Percentiles rank a stretch among this genome's conserved stretches.
These are phyloP conservation scores for Hypoxylon trugodes DNA, from an alignment of 495 filamentous ascomycete species.

Conservation along the genomic window DNA sequence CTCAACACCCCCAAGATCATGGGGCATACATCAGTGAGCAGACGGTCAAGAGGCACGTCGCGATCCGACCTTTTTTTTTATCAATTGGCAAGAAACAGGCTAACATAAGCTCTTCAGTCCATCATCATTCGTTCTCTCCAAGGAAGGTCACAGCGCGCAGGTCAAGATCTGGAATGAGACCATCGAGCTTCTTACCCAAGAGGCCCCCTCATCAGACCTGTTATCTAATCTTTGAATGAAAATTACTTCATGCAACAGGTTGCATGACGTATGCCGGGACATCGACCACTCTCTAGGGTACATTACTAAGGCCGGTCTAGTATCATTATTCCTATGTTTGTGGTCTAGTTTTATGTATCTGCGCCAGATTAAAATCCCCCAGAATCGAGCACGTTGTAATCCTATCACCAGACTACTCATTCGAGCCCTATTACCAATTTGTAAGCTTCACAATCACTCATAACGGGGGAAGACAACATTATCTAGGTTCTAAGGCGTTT, in stretches of 20 bases:
- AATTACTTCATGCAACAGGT: background rate
- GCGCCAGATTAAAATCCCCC: background rate
- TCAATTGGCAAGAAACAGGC: background rate
- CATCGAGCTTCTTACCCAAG: background rate
- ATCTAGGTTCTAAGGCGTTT: too few species aligned
- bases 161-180: constrained; percentile 22
- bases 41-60: constrained; percentile 21
- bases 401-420: too few species aligned
- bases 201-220: background rate
- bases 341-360: background rate
- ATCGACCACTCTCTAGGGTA: background rate
- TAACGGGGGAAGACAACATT: too few species aligned
- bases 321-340: background rate
- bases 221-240: background rate
- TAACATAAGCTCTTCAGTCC: constrained; percentile 16
- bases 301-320: background rate
- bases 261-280: background rate
- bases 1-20: constrained; percentile 11
- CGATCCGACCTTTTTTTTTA: background rate
- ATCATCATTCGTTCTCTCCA: constrained; percentile 15
- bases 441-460: too few species aligned
- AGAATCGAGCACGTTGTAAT: background rate
- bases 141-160: constrained; percentile 4
- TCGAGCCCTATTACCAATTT: too few species aligned
- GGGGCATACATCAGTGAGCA: constrained; percentile 38